A percentile compares a stretch with the other conserved stretches of the same genome.
Conservation (phyloP, 768 basidiomycete species). For the Trametes cinnabarina region DNA sequence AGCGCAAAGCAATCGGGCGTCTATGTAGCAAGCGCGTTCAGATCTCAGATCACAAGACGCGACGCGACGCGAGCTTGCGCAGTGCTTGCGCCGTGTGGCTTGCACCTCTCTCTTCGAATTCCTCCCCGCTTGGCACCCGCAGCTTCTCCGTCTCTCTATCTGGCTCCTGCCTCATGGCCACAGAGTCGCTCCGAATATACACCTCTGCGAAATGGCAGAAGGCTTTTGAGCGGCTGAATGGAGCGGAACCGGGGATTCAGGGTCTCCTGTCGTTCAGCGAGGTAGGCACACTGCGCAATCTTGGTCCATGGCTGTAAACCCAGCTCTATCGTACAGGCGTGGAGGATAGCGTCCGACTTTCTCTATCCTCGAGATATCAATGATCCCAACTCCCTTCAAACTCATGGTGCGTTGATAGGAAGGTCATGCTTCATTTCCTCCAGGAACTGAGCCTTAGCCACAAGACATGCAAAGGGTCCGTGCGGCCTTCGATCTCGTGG, state of each 20-base stretch:
- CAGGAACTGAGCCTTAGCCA: slow-evolving; percentile 1
- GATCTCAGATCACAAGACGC: slow-evolving; percentile 1
- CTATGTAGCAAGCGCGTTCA: no score
- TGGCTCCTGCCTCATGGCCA: slow-evolving; percentile 17
- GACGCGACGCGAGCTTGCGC: not conserved
- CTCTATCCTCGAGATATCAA: slow-evolving; percentile 55
- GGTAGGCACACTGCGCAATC: slow-evolving; percentile 33
- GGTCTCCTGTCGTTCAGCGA: slow-evolving; percentile 54
- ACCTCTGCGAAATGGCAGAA: slow-evolving; percentile 30
- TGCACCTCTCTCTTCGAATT: not conserved
- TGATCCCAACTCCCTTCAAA: slow-evolving; percentile 31
- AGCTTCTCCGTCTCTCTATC: no score
- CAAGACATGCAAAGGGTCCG: slow-evolving; percentile 50
- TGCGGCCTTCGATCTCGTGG: slow-evolving; percentile 57
- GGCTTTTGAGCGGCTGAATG: slow-evolving; percentile 31
- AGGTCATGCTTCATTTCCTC: slow-evolving; percentile 1
- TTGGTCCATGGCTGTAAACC: not conserved
- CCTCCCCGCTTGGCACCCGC: not conserved
- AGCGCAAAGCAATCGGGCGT: no score
- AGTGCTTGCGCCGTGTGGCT: not conserved
- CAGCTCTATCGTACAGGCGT: slow-evolving; percentile 44
- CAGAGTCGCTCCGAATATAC: slow-evolving; percentile 19
- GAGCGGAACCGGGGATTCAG: slow-evolving; percentile 29
- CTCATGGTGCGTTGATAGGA: slow-evolving; percentile 28
- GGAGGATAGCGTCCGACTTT: slow-evolving; percentile 53